Conservation (phyloP, 2,329 filamentous ascomycete genomes). For the Xylariaceae sp. region DNA sequence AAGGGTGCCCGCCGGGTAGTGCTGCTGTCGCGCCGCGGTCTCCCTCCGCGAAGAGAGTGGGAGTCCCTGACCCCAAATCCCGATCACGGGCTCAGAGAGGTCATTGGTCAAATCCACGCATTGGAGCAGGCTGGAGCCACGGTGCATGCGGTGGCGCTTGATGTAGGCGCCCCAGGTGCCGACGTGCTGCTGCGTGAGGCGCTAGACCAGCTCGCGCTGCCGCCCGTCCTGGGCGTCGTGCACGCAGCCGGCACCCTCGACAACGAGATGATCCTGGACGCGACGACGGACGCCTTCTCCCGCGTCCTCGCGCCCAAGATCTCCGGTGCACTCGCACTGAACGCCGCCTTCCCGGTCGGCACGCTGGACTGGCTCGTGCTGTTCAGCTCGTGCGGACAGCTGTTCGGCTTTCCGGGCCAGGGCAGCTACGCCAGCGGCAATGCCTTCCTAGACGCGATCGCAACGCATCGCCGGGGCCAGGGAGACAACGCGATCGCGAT, state of each 20-base stretch:
- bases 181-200: conserved; percentile 13
- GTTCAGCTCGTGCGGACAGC: conserved; percentile 28
- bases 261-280: conserved; percentile 30
- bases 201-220: conserved; percentile 30
- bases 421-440: conserved; percentile 26
- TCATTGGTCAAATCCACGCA: conserved; percentile 20
- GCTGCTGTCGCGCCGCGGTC: conserved; percentile 31
- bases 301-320: conserved; percentile 33
- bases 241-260: conserved; percentile 36
- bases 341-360: conserved; percentile 25
- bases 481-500: conserved; percentile 38
- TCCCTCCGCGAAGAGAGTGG: conserved; percentile 33
- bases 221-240: conserved; percentile 35
- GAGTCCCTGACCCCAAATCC: neutral
- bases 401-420: conserved; percentile 26
- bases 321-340: conserved; percentile 21
- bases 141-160: conserved; percentile 28
- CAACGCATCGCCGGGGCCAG: conserved; percentile 21
- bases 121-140: conserved; percentile 30
- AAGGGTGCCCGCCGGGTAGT: conserved; percentile 38
- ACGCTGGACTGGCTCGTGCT: conserved; percentile 28
- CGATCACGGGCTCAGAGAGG: conserved; percentile 8
- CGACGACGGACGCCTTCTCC: conserved; percentile 23
- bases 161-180: conserved; percentile 26
- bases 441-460: conserved; percentile 30